phyloP scores from a whole-genome alignment of 2,329 filamentous ascomycete genomes.

The Fusarium bactridioides region DNA sequence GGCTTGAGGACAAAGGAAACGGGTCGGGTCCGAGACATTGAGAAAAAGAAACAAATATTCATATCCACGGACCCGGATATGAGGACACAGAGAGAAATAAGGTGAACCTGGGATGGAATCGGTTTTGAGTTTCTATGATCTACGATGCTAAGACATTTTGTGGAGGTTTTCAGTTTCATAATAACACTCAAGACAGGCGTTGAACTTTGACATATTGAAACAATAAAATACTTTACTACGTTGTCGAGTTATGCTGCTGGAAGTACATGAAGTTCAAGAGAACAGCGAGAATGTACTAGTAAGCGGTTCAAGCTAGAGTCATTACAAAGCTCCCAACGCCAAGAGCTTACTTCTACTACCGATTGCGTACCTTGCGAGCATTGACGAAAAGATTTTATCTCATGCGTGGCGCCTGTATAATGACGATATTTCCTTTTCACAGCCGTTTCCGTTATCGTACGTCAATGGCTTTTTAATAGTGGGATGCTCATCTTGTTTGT shows the following conservation, averaged over 20 bases:
- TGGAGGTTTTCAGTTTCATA: neutral
- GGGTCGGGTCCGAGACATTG: neutral
- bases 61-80: neutral
- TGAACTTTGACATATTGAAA: neutral
- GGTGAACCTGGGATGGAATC: neutral
- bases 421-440: neutral
- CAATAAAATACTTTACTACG: neutral
- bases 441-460: neutral
- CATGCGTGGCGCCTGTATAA: neutral
- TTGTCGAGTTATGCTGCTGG: neutral
- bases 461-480: neutral
- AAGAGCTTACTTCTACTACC: neutral
- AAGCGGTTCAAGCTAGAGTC: neutral
- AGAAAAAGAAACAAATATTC: constrained; percentile 2
- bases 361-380: neutral
- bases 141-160: neutral
- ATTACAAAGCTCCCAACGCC: neutral
- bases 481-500: neutral
- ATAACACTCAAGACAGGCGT: neutral
- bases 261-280: neutral
- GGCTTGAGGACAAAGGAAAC: neutral
- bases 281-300: neutral
- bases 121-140: neutral
- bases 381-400: neutral
- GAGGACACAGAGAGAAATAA: neutral